Base-by-base conservation (phyloP, 768 basidiomycete genomes). In the Phylloporus scabripes region DNA sequence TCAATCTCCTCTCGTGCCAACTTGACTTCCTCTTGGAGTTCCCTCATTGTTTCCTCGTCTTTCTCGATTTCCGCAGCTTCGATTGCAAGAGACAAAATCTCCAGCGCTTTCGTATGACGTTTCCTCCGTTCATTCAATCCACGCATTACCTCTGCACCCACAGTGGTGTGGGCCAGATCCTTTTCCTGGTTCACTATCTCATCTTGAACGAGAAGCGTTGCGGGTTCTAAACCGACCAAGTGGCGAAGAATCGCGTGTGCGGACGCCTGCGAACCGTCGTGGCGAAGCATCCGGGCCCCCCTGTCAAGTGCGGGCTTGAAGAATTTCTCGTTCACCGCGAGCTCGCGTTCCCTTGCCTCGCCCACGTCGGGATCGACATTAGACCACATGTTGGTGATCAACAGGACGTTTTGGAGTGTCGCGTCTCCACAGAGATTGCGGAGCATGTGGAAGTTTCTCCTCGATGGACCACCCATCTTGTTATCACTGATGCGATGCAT, bases 351-450 rank as follows among this genome's bases (percentile, higher is more conserved):
- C 28, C 80, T 63, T 1, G 62, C 63, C 41, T 67, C 54, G 1
- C 73, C 76, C 2, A 70, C 51, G 7, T 63, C 57, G 10, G 45
- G 49, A 11, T 63, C 60, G 33, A 77, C 69, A 31, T 69, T 60
- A 10, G 68, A 72, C 78, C 79, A 80, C 75, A 75, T 79, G 4
- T 70, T 80, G 15, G 79, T 80, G 33, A 73, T 72, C 40, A 81
- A 68, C 8, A 77, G 65, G 23, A 81, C 75, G 46, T 73, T 77
- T 34, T 63, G 59, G 29, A 81, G 71, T 12, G 72, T 65, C 12
- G 47, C 59, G 18, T 75, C 73, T 7, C 80, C 79, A 43, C 79
- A 81, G 15, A 81, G 68, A 50, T 75, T 68, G 33, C 72, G 64
- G 60, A 81, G 77, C 58, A 79, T 71, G 32, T 67, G 66, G 51